phyloP scores from a whole-genome alignment of 768 basidiomycete species.

The Amanita muscaria region DNA sequence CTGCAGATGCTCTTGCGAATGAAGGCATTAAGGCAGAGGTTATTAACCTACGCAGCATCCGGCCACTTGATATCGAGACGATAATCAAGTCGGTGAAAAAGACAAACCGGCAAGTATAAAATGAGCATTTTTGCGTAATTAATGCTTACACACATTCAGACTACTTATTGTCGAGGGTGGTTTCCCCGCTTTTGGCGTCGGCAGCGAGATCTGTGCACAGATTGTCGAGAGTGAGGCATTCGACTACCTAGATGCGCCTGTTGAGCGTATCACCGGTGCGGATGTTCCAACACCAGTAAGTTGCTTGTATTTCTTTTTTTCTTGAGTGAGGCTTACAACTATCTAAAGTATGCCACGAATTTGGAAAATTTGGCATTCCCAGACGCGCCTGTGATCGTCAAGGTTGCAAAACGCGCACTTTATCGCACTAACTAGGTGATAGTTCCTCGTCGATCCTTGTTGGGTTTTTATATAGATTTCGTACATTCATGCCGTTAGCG shows the following conservation, averaged over 20 bases:
- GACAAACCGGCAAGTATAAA: slow-evolving; percentile 80
- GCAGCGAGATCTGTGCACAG: slow-evolving; percentile 97
- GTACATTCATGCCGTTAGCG: slow-evolving; percentile 6
- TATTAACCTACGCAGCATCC: slow-evolving; percentile 92
- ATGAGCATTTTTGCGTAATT: not conserved
- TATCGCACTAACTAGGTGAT: slow-evolving; percentile 72
- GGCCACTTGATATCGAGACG: slow-evolving; percentile 95
- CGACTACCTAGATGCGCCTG: slow-evolving; percentile 96
- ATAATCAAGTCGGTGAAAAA: slow-evolving; percentile 98
- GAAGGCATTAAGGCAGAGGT: slow-evolving; percentile 98
- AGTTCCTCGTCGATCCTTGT: slow-evolving; percentile 1
- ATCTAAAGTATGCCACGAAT: slow-evolving; percentile 78
- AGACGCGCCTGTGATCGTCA: slow-evolving; percentile 80
- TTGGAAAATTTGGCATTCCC: slow-evolving; percentile 93
- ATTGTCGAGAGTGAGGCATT: slow-evolving; percentile 97
- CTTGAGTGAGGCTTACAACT: not conserved
- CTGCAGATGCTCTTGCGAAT: slow-evolving; percentile 87
- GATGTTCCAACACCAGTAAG: slow-evolving; percentile 94
- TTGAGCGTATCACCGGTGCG: slow-evolving; percentile 96
- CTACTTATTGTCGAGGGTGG: slow-evolving; percentile 95
- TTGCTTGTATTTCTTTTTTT: slow-evolving; percentile 9
- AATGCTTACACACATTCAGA: slow-evolving; percentile 27
- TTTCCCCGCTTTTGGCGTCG: slow-evolving; percentile 97
- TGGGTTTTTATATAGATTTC: slow-evolving; percentile 5
- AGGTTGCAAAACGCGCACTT: slow-evolving; percentile 89